phyloP scores from a whole-genome alignment of 1,284 basidiomycete genomes.

The Ustilago nuda region DNA sequence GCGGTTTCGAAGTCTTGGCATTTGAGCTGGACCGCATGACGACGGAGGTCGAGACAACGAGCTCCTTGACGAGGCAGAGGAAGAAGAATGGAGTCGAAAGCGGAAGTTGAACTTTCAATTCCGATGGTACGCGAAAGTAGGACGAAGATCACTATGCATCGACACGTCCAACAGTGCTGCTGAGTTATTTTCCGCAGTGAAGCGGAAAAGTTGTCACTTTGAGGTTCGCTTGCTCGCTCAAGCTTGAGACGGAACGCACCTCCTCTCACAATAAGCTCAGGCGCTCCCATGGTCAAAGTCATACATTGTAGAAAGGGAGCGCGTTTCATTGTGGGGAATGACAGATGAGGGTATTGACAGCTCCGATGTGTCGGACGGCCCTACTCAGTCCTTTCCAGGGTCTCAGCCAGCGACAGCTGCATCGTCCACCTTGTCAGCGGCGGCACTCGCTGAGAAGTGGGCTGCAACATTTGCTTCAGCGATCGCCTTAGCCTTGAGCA shows the following conservation, averaged over 20 bases:
- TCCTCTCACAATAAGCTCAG: background rate
- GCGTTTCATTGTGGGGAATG: background rate
- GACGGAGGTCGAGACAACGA: background rate
- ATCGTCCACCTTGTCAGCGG: background rate
- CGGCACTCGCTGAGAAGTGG: background rate
- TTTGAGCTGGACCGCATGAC: background rate
- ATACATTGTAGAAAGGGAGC: background rate
- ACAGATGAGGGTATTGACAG: background rate
- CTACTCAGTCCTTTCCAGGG: too few species aligned
- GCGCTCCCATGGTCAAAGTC: background rate
- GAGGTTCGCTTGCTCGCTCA: background rate
- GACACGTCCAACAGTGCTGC: background rate
- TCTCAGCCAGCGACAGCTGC: background rate
- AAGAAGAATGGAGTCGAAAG: background rate
- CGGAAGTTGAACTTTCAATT: background rate
- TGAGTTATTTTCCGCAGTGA: background rate
- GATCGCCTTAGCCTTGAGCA: constrained; percentile 44
- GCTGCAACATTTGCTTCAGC: constrained; percentile 29
- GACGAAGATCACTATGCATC: background rate
- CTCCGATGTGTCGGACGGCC: background rate
- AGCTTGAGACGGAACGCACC: background rate
- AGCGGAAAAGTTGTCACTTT: background rate
- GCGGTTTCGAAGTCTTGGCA: too few species aligned
- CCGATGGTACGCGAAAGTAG: background rate
- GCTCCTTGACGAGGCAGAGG: background rate